A percentile compares a stretch with the other conserved stretches of the same genome.
Evolutionary conservation across 2,329 filamentous ascomycete species (phyloP).

Genomic region (Aspergillus sp.): DNA sequence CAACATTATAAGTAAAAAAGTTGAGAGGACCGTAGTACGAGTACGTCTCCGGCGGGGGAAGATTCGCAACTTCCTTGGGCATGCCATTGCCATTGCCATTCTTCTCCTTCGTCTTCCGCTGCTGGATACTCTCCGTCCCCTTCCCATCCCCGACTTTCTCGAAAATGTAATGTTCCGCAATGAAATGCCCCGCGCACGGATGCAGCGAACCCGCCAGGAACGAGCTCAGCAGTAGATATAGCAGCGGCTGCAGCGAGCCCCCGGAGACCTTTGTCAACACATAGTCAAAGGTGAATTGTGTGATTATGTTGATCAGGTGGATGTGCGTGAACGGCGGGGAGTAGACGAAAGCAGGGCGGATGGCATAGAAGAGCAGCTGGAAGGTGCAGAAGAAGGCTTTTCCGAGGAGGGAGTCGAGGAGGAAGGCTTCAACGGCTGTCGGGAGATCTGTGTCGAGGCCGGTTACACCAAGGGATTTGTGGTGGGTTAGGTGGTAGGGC

Average conservation of each 20-base stretch:
- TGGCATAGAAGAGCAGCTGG: slow-evolving; percentile 97
- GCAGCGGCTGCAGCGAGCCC: slow-evolving; percentile 52
- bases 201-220: slow-evolving; percentile 93
- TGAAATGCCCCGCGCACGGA: slow-evolving; percentile 94
- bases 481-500: slow-evolving; percentile 97
- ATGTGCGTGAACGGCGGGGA: slow-evolving; percentile 77
- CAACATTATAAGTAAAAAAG: slow-evolving; percentile 91
- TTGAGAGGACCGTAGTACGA: slow-evolving; percentile 95
- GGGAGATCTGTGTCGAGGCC: slow-evolving; percentile 94
- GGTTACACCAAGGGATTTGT: slow-evolving; percentile 95
- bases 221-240: slow-evolving; percentile 80
- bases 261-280: slow-evolving; percentile 57
- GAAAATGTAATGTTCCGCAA: slow-evolving; percentile 90
- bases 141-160: slow-evolving; percentile 26
- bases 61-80: slow-evolving; percentile 49
- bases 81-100: slow-evolving; percentile 28
- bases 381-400: slow-evolving; percentile 99
- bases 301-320: slow-evolving; percentile 71
- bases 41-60: slow-evolving; percentile 84
- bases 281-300: slow-evolving; percentile 73
- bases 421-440: slow-evolving; percentile 80
- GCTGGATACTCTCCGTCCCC: slow-evolving; percentile 48
- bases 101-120: slow-evolving; percentile 32
- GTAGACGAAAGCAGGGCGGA: slow-evolving; percentile 93
- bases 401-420: slow-evolving; percentile 86